Evolutionary conservation across 768 basidiomycete species (phyloP).

Genomic region (Mycena metata): DNA sequence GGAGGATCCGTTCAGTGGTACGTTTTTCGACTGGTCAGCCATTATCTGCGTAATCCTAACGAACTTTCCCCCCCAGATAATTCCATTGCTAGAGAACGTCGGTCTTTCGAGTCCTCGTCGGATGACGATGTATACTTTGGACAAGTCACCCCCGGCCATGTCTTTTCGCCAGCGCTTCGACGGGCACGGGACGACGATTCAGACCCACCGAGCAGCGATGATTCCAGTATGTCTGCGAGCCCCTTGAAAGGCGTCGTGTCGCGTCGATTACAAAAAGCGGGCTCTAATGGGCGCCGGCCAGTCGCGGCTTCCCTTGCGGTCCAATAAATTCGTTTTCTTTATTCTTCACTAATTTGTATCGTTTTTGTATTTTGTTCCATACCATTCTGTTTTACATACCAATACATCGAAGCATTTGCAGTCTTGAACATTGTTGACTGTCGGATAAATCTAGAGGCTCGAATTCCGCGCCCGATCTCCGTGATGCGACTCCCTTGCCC

Average conservation of each 20-base stretch:
- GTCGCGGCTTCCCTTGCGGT: neutral
- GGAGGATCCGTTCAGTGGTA: conserved; percentile 34
- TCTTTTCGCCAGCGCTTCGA: conserved; percentile 72
- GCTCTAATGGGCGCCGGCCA: conserved; percentile 37
- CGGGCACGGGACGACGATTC: conserved; percentile 54
- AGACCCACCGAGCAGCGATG: conserved; percentile 61
- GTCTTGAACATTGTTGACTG: too few relatives aligned
- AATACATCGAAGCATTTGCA: neutral
- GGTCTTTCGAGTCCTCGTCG: conserved; percentile 56
- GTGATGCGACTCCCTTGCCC: too few relatives aligned
- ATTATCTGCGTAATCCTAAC: conserved; percentile 24
- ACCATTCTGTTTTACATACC: neutral
- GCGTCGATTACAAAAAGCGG: conserved; percentile 54
- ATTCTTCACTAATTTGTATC: neutral
- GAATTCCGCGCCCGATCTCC: too few relatives aligned
- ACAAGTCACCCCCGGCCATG: conserved; percentile 77
- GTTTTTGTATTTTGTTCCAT: conserved; percentile 9
- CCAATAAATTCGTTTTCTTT: conserved; percentile 1
- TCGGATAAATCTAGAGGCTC: too few relatives aligned
- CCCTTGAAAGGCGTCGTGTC: conserved; percentile 61
- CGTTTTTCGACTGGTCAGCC: neutral
- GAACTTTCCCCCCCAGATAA: conserved; percentile 14
- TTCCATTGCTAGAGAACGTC: neutral
- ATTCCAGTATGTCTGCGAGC: conserved; percentile 58
- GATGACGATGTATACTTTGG: conserved; percentile 76